Base-by-base conservation (phyloP, 2,329 filamentous ascomycete genomes). In the Metarhizium robertsii region DNA sequence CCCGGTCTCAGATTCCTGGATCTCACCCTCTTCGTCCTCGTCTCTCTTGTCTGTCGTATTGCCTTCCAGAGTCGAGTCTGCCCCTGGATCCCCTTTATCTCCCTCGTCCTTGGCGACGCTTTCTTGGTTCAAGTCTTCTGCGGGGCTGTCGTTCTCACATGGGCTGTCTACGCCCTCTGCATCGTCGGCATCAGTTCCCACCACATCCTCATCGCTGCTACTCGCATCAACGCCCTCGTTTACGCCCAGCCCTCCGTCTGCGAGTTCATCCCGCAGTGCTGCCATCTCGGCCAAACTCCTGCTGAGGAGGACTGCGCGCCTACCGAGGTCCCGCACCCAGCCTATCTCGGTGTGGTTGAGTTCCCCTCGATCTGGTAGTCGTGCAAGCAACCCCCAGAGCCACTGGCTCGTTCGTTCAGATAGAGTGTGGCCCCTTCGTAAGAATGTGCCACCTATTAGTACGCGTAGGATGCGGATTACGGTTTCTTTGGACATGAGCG, bases 341-440 rank as follows among this genome's bases (percentile, higher is more conserved):
- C 84, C 86, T 36, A 95, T 81, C 64, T 94, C 87, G 47, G 84
- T 80, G 59, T 89, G 87, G 58, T 83, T 82, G 67, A 96, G 74
- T 67, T 88, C 84, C 1, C 90, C 90, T 10, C 83, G 74, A 40
- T 89, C 87, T 0, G 88, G 85, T 57, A 92, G 78, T 56, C 84
- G 80, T 2, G 88, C 90, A 48, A 96, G 75, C 56, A 96, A 70
- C 0, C 87, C 85, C 92, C 91, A 96, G 4, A 89, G 75, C 92
- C 92, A 97, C 16, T 84, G 79, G 57, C 90, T 91, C 4, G 88
- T 84, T 50, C 85, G 80, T 62, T 81, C 79, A 30, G 82, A 76
- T 34, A 90, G 74, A 34, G 79, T 76, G 25, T 75, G 71, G n/a
- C 79, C 80, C 52, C 78, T 79, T 49, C 78, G 79, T 53, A 87